phyloP scores from a whole-genome alignment of 2,329 filamentous ascomycete species.

The Aureobasidium sp. region DNA sequence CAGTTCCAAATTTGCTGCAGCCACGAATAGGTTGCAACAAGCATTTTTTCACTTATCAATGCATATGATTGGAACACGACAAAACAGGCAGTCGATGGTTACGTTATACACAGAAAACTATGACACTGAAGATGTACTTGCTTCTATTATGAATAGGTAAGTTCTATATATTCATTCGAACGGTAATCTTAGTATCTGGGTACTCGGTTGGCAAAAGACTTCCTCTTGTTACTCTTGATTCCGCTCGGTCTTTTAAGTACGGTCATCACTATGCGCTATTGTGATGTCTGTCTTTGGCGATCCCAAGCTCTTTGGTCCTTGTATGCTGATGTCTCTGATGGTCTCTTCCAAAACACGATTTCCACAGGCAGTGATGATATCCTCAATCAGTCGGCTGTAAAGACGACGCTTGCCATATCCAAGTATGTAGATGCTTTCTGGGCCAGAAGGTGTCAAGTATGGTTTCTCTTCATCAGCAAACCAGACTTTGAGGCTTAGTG shows the following conservation, averaged over 20 bases:
- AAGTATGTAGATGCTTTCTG: not conserved
- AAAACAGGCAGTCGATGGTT: too few relatives aligned
- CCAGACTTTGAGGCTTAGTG: not conserved
- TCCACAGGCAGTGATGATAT: not conserved
- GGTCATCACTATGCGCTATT: not conserved
- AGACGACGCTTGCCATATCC: constrained; percentile 5
- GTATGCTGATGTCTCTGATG: not conserved
- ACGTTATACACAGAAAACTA: too few relatives aligned
- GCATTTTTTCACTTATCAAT: too few relatives aligned
- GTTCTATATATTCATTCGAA: too few relatives aligned
- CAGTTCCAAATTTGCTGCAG: too few relatives aligned
- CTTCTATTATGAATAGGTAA: too few relatives aligned
- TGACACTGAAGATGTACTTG: too few relatives aligned
- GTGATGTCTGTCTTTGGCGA: not conserved
- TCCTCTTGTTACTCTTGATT: not conserved
- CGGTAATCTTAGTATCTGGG: too few relatives aligned
- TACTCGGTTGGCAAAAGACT: too few relatives aligned
- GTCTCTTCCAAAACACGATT: not conserved
- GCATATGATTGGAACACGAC: too few relatives aligned
- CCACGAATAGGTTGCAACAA: too few relatives aligned
- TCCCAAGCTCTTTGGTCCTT: constrained; percentile 3
- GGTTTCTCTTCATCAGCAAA: constrained; percentile 1
- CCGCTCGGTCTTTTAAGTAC: not conserved
- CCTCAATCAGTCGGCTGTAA: not conserved
- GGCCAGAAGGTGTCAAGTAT: not conserved